Conservation (phyloP, 345 rosid genomes). For the Moricandia arvensis region DNA sequence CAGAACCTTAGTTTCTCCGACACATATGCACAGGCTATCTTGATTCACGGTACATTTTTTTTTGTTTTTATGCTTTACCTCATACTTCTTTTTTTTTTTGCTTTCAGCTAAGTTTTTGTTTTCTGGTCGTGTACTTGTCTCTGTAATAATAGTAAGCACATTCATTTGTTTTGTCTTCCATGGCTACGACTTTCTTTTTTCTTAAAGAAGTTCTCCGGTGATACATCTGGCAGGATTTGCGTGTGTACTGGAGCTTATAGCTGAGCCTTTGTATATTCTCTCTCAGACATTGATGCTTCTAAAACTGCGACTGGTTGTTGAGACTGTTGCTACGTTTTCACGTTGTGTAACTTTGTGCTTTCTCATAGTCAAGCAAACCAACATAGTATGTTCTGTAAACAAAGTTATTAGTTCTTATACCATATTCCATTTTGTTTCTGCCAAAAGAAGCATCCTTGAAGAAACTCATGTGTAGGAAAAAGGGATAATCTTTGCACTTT, state of each 20-base stretch:
- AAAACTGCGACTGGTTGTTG: conserved; percentile 70
- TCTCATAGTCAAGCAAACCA: conserved; percentile 57
- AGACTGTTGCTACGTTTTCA: conserved; percentile 71
- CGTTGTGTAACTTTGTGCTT: conserved; percentile 78
- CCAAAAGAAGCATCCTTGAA: conserved; percentile 6
- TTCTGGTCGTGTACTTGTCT: background rate
- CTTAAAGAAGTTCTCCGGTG: background rate
- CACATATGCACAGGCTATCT: conserved; percentile 71
- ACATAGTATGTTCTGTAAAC: conserved; percentile 54
- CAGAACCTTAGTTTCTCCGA: conserved; percentile 59
- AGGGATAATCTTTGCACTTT: conserved; percentile 60
- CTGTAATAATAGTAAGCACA: too few relatives aligned
- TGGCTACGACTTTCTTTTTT: background rate
- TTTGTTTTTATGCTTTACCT: background rate
- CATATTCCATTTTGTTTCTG: background rate
- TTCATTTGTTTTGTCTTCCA: background rate
- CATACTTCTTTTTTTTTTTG: background rate
- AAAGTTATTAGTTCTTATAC: background rate
- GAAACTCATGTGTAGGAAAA: conserved; percentile 52
- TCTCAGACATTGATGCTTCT: conserved; percentile 81
- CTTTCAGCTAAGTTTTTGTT: background rate
- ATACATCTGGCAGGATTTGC: conserved; percentile 58
- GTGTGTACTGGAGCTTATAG: conserved; percentile 82
- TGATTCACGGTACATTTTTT: conserved; percentile 65
- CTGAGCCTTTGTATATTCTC: conserved; percentile 87